Base-by-base conservation (phyloP, 371 early-diverging fungal species). In the Mucor circinelloides region DNA sequence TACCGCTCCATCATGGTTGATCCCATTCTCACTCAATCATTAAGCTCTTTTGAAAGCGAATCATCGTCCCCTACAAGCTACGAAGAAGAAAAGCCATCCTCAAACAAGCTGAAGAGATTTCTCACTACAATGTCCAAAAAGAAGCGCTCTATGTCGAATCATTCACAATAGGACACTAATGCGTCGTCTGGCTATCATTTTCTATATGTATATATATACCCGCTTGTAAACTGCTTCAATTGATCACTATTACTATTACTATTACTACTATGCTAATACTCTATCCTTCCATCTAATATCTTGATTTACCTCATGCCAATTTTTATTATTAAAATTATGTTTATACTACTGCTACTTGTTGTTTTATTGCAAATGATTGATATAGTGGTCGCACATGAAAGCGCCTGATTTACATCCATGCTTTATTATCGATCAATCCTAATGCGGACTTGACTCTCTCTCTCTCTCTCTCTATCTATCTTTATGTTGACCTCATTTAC, bases 101-200 rank as follows among this genome's bases (percentile, higher is more conserved):
- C 28, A 28, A 67, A 31, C 13, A 70, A 70, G 30, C 27, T 70
- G 36, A 70, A 70, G 21, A 46, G 70, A 56, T 65, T 65, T 19
- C 44, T 70, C 13, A 60, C 70, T 17, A 70, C 70, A n/a, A 70
- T 70, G 13, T 69, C 69, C 21, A 69, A 63, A 27, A 70, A 70
- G 50, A 70, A 61, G 42, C 66, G 70, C 0, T 55, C 60, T 9
- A 61, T 70, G 63, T 68, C 68, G 19, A 62, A 44, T 28, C 62
- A 38, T 36, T 62, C 68, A 28, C 50, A 57, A 56, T 62, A 63
- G 27, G 44, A 7, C 6, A n/a, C 8, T 10, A 5, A 17, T 17
- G 0, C n/a, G 6, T 19, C 44, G n/a, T 7, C 19, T 36, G 36
- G 13, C 36, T 36, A 36, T n/a, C 7, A 44, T 44, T 17, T 19